These are phyloP conservation scores for Afroboletus lepidellus DNA, from an alignment of 1,284 basidiomycete genomes.

Conservation along the genomic window DNA sequence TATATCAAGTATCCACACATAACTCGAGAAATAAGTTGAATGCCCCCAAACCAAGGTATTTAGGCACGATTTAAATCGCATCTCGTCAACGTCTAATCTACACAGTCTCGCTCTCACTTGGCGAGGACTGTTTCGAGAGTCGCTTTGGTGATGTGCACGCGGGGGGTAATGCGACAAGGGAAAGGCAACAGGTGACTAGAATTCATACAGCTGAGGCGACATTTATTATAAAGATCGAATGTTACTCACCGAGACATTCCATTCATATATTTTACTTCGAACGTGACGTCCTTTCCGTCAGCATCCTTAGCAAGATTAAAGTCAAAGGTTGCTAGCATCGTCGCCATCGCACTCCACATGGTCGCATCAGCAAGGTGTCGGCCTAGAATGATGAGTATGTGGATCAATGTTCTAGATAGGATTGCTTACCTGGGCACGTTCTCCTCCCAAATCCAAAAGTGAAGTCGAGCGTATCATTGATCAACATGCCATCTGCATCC, in stretches of 20 bases:
- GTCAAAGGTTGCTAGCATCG: conserved; percentile 27
- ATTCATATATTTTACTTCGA: conserved; percentile 12
- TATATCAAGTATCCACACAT: too few relatives aligned
- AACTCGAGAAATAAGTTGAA: too few relatives aligned
- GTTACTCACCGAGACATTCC: conserved; percentile 15
- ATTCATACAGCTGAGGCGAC: neutral
- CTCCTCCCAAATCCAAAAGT: conserved; percentile 29
- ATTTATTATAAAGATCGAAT: neutral
- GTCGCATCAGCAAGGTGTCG: conserved; percentile 18
- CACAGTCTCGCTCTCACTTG: neutral
- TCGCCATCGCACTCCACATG: conserved; percentile 22
- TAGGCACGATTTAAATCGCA: neutral
- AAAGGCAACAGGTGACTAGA: conserved; percentile 15
- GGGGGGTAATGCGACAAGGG: conserved; percentile 14
- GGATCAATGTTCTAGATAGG: too few relatives aligned
- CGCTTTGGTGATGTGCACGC: conserved; percentile 11
- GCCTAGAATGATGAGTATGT: conserved; percentile 9
- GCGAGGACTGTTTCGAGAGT: conserved; percentile 5
- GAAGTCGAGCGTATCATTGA: conserved; percentile 11
- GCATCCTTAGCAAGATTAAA: conserved; percentile 21
- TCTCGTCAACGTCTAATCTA: neutral
- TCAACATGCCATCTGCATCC: conserved; percentile 17
- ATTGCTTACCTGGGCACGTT: conserved; percentile 19
- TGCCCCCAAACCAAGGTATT: too few relatives aligned
- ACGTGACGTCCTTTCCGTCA: conserved; percentile 16